Evolutionary conservation across 768 basidiomycete genomes (phyloP), one percentile per base, ranked within the genome.

Genomic region (Xerocomellus intermedius): DNA sequence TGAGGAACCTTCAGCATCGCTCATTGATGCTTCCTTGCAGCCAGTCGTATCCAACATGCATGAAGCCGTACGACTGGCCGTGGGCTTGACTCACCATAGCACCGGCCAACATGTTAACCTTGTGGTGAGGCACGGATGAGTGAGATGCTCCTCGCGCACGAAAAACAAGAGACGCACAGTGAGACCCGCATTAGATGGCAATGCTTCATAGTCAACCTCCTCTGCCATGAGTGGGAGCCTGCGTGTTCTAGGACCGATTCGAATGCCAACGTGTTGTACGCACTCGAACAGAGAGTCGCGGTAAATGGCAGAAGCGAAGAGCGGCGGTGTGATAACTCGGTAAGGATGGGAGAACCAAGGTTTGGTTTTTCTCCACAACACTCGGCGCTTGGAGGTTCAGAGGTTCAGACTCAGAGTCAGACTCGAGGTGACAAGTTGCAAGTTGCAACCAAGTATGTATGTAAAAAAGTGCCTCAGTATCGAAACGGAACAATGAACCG

Each of bases 31-130:
- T 30, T 33, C 43, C 32, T 32, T 36, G 38, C 41, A 28, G 26
- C 33, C 37, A 33, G 37, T 33, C 26, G 42, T 22, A 13, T 24
- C 43, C 38, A 21, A 19, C 33, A 45, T 53, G 54, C 54, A 35
- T 24, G 48, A 43, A 52, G 50, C 28, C 10, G 13, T 26, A 33
- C 22, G 13, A 52, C 22, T 42, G 49, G 42, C 16, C 42, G 19
- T 43, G 46, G 60, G 52, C 38, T 55, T 43, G 39, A 81, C 91
- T 77, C 69, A 95, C 94, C 71, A 98, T 76, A 48, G 94, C 94
- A 58, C 97, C 97, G 22, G 97, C 97, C 65, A 94, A 74, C 97
- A 98, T 98, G 74, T 94, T 95, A 56, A 97, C 92, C 90, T 91
- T 53, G 56, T 48, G 28, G 42, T 16, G 52, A 16, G 32, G 3